phyloP scores from a whole-genome alignment of 2,329 filamentous ascomycete genomes.

The Verticillium nonalfalfae region DNA sequence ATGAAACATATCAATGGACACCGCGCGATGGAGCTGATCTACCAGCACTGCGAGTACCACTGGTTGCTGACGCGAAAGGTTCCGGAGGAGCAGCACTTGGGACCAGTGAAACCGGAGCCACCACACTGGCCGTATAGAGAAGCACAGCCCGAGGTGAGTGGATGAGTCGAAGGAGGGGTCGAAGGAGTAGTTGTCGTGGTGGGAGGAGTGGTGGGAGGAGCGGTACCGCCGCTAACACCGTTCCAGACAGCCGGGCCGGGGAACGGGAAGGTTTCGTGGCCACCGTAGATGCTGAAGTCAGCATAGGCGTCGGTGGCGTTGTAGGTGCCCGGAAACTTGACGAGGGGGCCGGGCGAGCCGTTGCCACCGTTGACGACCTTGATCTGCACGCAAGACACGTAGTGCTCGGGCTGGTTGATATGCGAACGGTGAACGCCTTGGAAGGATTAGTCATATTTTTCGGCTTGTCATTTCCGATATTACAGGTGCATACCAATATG shows the following conservation, averaged over 20 bases:
- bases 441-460: neutral
- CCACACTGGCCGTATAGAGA: constrained; percentile 5
- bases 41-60: constrained; percentile 13
- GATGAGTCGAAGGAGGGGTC: neutral
- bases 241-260: constrained; percentile 5
- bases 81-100: constrained; percentile 11
- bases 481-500: constrained; percentile 18
- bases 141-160: neutral
- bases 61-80: constrained; percentile 10
- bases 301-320: constrained; percentile 15
- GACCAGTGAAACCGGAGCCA: constrained; percentile 9
- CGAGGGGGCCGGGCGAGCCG: constrained; percentile 13
- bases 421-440: constrained; percentile 14
- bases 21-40: neutral
- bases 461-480: no score
- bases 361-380: constrained; percentile 12
- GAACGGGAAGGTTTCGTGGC: constrained; percentile 9
- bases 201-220: neutral
- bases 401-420: constrained; percentile 15
- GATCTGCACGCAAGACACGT: constrained; percentile 13
- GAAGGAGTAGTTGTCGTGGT: neutral
- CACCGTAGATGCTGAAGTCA: constrained; percentile 15
- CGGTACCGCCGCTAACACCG: constrained; percentile 1
- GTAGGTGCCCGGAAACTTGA: constrained; percentile 23
- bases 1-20: no score